Conservation (phyloP, 768 basidiomycete species). For the Suillus tomentosus region DNA sequence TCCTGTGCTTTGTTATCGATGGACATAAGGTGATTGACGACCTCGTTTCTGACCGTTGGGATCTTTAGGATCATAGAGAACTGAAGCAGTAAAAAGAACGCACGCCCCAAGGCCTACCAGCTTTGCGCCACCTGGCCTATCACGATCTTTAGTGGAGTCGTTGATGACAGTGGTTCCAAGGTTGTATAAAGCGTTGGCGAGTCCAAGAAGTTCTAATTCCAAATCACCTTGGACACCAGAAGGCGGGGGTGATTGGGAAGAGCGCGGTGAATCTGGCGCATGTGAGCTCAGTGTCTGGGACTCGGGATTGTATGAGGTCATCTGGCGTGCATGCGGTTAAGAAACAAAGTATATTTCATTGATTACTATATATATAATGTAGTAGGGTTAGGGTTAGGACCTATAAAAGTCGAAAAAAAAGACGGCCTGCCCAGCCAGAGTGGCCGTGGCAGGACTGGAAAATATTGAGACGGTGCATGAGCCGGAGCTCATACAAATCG, state of each 20-base stretch:
- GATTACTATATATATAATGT: slow-evolving; percentile 11
- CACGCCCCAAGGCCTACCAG: slow-evolving; percentile 80
- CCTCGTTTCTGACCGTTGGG: slow-evolving; percentile 59
- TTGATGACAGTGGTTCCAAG: slow-evolving; percentile 82
- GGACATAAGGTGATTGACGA: slow-evolving; percentile 62
- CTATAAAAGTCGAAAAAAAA: slow-evolving; percentile 16
- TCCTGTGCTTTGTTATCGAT: slow-evolving; percentile 71
- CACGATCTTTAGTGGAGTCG: slow-evolving; percentile 79
- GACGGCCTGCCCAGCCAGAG: slow-evolving; percentile 39
- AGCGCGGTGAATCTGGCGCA: slow-evolving; percentile 56
- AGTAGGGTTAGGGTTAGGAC: slow-evolving; percentile 36
- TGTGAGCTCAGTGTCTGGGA: slow-evolving; percentile 12
- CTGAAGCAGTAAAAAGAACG: slow-evolving; percentile 25
- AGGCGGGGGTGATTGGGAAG: slow-evolving; percentile 75
- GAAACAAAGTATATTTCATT: not conserved
- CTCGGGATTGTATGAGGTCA: slow-evolving; percentile 15
- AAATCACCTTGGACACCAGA: slow-evolving; percentile 70
- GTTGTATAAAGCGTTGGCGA: slow-evolving; percentile 78
- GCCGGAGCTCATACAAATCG: slow-evolving; percentile 46
- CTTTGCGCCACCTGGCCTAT: slow-evolving; percentile 69
- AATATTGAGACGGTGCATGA: slow-evolving; percentile 50
- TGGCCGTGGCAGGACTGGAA: slow-evolving; percentile 45
- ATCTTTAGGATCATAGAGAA: slow-evolving; percentile 10
- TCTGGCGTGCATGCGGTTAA: slow-evolving; percentile 3
- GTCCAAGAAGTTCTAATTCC: slow-evolving; percentile 73